A percentile compares a stretch with the other conserved stretches of the same genome.
phyloP scores from a whole-genome alignment of 805 yeast species.

The Metschnikowia chrysomelidarum region DNA sequence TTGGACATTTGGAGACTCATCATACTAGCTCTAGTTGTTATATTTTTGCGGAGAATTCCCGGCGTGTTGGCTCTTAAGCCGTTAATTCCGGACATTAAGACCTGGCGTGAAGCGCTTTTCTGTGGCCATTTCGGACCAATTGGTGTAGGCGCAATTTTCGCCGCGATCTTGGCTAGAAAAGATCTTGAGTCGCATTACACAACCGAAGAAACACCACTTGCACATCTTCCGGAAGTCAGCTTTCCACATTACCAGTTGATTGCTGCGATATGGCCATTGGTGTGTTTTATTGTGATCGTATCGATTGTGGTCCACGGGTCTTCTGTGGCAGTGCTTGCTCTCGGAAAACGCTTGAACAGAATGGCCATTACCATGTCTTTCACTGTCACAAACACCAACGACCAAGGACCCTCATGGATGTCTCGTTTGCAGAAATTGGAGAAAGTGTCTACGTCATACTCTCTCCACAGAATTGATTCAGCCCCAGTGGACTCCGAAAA shows the following conservation, averaged over 20 bases:
- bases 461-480: slow-evolving; percentile 74
- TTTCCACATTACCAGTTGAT: slow-evolving; percentile 57
- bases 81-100: slow-evolving; percentile 78
- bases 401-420: slow-evolving; percentile 70
- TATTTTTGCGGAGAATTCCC: slow-evolving; percentile 79
- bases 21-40: slow-evolving; percentile 67
- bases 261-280: slow-evolving; percentile 57
- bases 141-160: slow-evolving; percentile 91
- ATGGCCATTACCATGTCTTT: slow-evolving; percentile 92
- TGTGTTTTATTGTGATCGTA: slow-evolving; percentile 73
- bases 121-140: slow-evolving; percentile 97
- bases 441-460: slow-evolving; percentile 67
- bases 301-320: slow-evolving; percentile 91
- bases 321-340: slow-evolving; percentile 38
- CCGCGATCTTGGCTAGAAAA: slow-evolving; percentile 73
- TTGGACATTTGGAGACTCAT: slow-evolving; percentile 77
- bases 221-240: slow-evolving; percentile 43
- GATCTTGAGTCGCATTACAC: slow-evolving; percentile 56
- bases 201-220: slow-evolving; percentile 57
- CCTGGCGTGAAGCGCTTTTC: slow-evolving; percentile 92
- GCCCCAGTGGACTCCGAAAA: slow-evolving; percentile 4
- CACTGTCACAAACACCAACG: slow-evolving; percentile 56
- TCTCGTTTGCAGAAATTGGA: slow-evolving; percentile 80
- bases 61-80: slow-evolving; percentile 75
- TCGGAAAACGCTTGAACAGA: slow-evolving; percentile 83